Evolutionary conservation across 2,329 filamentous ascomycete species (phyloP), one percentile per base, ranked within the genome.

Genomic region (Ascochyta pisi): DNA sequence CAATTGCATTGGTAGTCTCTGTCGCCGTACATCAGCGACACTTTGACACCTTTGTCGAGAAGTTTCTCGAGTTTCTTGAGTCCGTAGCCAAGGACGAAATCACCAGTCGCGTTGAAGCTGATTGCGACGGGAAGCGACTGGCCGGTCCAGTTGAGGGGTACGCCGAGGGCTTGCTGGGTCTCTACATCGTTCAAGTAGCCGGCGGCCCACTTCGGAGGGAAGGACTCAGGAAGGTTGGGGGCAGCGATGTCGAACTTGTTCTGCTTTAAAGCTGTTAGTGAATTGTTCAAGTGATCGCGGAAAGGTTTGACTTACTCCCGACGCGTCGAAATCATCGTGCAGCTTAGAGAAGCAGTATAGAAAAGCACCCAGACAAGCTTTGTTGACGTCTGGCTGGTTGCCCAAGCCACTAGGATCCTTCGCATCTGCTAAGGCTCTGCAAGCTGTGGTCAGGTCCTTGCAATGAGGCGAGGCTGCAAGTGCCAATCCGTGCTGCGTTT

Each of bases 81-180:
- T 7, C 47, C 47, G 15, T 50, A 3, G 15, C 47, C 47, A 2
- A 51, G 40, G 24, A 43, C 24, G 33, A 51, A 43, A 19, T 51
- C 48, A 9, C 39, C 48, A n/a, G 48, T 51, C 9, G 48, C 40
- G 19, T 43, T 43, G 33, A 43, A 51, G n/a, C 40, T 33, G 8
- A 43, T 4, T 8, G 39, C 39, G 22, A 50, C 39, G 8, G 39
- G 46, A 9, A 49, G 6, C 3, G 46, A 49, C 26, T 41, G 35
- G 10, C 46, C 46, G 3, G 46, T 49, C 46, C 63, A 64, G 69
- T 87, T 86, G n/a, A 86, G 68, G 0, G 83, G 83, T 0, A 84
- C 82, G 6, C 86, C 86, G 1, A 88, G 78, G 0, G 83, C 84
- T 2, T 71, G 69, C 61, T 86, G 84, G 0, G 86, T 81, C 65